Conservation (phyloP, 176 grass and related monocot species). For the Bolboschoenus planiculmis region DNA sequence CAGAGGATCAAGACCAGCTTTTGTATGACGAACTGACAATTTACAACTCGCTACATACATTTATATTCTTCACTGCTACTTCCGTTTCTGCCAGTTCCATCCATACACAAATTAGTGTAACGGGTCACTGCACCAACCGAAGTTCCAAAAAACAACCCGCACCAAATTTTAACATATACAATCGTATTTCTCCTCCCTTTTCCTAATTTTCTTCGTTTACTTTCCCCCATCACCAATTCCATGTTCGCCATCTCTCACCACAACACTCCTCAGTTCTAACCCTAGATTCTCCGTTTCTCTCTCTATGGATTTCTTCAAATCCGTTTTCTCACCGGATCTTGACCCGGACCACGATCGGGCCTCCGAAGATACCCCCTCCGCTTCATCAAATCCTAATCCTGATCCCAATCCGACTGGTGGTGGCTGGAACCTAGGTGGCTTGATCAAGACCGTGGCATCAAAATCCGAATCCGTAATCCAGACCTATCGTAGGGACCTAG, state of each 20-base stretch:
- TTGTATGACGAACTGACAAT: not conserved
- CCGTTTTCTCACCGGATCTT: conserved; percentile 42
- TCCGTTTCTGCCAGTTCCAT: not conserved
- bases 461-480: conserved; percentile 88
- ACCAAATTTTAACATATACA: not conserved
- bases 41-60: not conserved
- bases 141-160: not conserved
- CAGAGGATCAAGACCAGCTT: too few species aligned
- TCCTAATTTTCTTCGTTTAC: not conserved
- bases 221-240: not conserved
- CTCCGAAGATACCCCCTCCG: conserved; percentile 22
- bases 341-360: not conserved
- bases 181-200: not conserved
- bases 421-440: conserved; percentile 54
- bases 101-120: not conserved
- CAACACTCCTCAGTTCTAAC: not conserved
- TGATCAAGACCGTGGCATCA: conserved; percentile 67
- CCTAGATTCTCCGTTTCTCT: not conserved
- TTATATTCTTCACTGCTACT: not conserved
- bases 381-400: not conserved
- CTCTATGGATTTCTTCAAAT: conserved; percentile 95
- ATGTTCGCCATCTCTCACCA: not conserved
- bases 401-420: not conserved
- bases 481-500: conserved; percentile 81
- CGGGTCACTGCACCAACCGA: not conserved